Percentiles rank a stretch among this genome's conserved stretches.
Conservation (phyloP, 1,284 basidiomycete species). For the Austropuccinia psidii region DNA sequence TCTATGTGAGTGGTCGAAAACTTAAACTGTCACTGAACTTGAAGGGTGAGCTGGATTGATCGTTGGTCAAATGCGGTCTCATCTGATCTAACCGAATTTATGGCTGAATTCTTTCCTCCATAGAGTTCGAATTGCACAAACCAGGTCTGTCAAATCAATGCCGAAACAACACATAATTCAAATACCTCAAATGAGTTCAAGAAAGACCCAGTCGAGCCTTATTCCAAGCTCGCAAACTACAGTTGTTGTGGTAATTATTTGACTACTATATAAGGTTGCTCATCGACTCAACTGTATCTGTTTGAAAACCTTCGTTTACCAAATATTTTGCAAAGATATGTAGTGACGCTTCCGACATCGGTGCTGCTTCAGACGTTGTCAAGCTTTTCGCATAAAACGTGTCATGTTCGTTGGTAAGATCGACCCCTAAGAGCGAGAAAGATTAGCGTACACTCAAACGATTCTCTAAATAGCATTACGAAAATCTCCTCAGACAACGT, state of each 20-base stretch:
- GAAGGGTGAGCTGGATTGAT: background rate
- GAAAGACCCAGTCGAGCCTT: background rate
- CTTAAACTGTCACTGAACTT: background rate
- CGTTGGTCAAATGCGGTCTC: conserved; percentile 26
- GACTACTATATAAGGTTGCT: background rate
- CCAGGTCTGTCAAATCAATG: conserved; percentile 3
- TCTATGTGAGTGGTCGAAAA: background rate
- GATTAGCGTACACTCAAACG: background rate
- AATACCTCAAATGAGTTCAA: background rate
- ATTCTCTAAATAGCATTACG: background rate
- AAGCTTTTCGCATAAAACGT: conserved; percentile 42
- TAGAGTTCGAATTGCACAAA: conserved; percentile 28
- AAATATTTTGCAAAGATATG: conserved; percentile 41
- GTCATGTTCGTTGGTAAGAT: conserved; percentile 32
- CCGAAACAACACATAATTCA: background rate
- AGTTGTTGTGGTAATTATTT: background rate
- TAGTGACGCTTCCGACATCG: conserved; percentile 38
- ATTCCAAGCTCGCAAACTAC: background rate
- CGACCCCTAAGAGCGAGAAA: no score
- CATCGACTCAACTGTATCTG: conserved; percentile 23
- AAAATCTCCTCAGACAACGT: background rate
- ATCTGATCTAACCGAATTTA: conserved; percentile 6
- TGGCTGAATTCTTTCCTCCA: conserved; percentile 8
- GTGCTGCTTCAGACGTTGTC: conserved; percentile 39
- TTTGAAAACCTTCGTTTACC: conserved; percentile 31